Conservation (phyloP, 169 alveolate genomes). For the Theileria equi region DNA sequence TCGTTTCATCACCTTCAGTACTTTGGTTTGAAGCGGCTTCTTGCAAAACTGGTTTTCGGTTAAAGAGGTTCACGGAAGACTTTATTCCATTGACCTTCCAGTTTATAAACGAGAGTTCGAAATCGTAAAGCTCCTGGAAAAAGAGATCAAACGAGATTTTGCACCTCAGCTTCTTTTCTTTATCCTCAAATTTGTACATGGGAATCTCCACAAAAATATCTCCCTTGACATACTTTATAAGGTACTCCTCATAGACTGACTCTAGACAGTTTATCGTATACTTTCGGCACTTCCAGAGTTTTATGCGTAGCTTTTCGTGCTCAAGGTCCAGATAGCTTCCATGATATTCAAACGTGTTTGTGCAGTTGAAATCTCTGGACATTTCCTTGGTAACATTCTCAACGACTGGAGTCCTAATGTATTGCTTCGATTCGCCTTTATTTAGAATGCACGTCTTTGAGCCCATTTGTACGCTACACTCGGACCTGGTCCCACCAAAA, state of each 20-base stretch:
- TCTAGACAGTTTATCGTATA: slow-evolving; percentile 75
- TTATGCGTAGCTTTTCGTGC: slow-evolving; percentile 74
- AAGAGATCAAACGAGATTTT: slow-evolving; percentile 67
- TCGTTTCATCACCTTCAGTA: too few species aligned
- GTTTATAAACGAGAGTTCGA: slow-evolving; percentile 67
- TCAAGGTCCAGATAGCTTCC: slow-evolving; percentile 82
- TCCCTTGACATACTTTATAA: slow-evolving; percentile 70
- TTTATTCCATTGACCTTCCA: slow-evolving; percentile 61
- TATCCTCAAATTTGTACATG: slow-evolving; percentile 65
- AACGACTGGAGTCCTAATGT: slow-evolving; percentile 77
- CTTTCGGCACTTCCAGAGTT: slow-evolving; percentile 78
- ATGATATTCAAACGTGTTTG: slow-evolving; percentile 77
- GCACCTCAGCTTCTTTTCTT: slow-evolving; percentile 63
- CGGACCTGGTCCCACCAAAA: slow-evolving; percentile 73
- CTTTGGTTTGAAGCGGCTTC: too few species aligned
- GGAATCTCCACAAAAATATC: slow-evolving; percentile 67
- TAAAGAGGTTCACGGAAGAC: slow-evolving; percentile 46
- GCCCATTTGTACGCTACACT: slow-evolving; percentile 75
- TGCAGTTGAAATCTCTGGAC: slow-evolving; percentile 71
- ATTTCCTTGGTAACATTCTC: slow-evolving; percentile 71
- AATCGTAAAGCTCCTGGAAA: slow-evolving; percentile 76
- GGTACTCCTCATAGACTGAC: slow-evolving; percentile 74
- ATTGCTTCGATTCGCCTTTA: slow-evolving; percentile 74
- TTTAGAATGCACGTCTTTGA: slow-evolving; percentile 65
- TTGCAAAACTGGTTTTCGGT: not conserved